Evolutionary conservation across 768 basidiomycete genomes (phyloP).

Genomic region (Pulveroboletus sp.): DNA sequence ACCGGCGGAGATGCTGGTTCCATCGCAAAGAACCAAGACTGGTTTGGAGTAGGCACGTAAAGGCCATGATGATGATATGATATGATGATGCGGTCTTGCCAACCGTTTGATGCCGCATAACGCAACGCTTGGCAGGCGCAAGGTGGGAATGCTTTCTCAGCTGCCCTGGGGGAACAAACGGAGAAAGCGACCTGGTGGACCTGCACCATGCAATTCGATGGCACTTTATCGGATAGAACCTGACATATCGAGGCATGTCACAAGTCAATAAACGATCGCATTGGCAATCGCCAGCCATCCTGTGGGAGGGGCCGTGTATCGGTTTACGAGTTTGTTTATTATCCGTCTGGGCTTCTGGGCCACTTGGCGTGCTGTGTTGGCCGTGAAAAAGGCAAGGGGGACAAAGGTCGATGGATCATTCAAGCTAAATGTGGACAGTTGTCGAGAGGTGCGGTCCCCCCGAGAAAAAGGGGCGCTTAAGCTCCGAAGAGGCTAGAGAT

Average conservation of each 20-base stretch:
- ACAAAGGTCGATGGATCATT: not conserved
- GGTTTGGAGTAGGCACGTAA: not conserved
- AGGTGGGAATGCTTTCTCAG: not conserved
- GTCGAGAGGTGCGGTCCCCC: slow-evolving; percentile 5
- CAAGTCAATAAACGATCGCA: not conserved
- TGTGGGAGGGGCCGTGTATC: slow-evolving; percentile 19
- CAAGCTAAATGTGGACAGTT: slow-evolving; percentile 1
- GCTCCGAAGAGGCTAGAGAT: slow-evolving; percentile 25
- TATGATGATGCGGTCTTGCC: not conserved
- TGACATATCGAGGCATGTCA: not conserved
- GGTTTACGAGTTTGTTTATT: slow-evolving; percentile 16
- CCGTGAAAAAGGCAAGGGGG: not conserved
- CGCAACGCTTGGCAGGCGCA: not conserved
- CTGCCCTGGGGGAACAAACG: not conserved
- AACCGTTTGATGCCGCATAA: slow-evolving; percentile 2
- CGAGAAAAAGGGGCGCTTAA: slow-evolving; percentile 31
- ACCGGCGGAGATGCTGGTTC: slow-evolving; percentile 2
- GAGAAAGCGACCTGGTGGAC: not conserved
- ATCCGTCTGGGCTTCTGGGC: slow-evolving; percentile 1
- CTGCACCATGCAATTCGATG: not conserved
- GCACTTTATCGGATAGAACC: slow-evolving; percentile 6
- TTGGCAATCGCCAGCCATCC: slow-evolving; percentile 13
- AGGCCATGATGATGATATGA: not conserved
- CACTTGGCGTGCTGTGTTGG: slow-evolving; percentile 23
- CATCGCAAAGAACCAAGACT: not conserved